Conservation (phyloP, 1,139 yeast genomes). For the Tardiomyces digboiensis region DNA sequence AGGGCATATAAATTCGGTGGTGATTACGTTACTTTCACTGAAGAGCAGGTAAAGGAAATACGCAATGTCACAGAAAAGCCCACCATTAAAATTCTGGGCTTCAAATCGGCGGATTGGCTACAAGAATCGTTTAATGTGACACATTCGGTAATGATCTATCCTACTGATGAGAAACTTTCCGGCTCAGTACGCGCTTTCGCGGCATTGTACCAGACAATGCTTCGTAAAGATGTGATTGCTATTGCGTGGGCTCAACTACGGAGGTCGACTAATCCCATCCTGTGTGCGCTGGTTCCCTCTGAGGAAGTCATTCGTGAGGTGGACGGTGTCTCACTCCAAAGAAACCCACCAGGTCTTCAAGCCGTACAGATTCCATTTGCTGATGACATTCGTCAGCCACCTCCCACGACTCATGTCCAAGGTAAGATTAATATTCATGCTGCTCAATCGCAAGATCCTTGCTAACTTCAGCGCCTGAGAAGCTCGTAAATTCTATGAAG, state of each 20-base stretch:
- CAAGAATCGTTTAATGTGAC: conserved; percentile 37
- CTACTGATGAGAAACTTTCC: conserved; percentile 43
- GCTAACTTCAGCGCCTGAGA: too few relatives aligned
- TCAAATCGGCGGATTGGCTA: conserved; percentile 34
- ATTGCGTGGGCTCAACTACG: conserved; percentile 65
- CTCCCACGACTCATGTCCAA: conserved; percentile 8
- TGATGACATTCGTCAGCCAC: conserved; percentile 28
- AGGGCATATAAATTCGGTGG: conserved; percentile 39
- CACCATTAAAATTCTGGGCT: conserved; percentile 54
- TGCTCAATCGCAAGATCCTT: too few relatives aligned
- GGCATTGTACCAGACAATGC: conserved; percentile 54
- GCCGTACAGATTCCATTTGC: conserved; percentile 29
- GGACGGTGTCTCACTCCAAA: conserved; percentile 9
- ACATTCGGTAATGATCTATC: conserved; percentile 52
- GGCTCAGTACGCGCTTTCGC: conserved; percentile 65
- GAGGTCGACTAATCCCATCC: conserved; percentile 43
- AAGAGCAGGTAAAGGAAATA: conserved; percentile 27
- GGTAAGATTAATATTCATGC: too few relatives aligned
- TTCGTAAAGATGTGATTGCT: conserved; percentile 43
- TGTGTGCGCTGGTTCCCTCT: conserved; percentile 57
- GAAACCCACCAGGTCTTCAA: conserved; percentile 26
- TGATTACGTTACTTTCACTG: conserved; percentile 32
- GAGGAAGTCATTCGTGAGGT: conserved; percentile 8
- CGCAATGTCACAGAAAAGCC: conserved; percentile 30
- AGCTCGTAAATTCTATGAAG: neutral